Percentiles rank a stretch among this genome's conserved stretches.
Conservation (phyloP, 345 rosid genomes). For the Salix exigua region DNA sequence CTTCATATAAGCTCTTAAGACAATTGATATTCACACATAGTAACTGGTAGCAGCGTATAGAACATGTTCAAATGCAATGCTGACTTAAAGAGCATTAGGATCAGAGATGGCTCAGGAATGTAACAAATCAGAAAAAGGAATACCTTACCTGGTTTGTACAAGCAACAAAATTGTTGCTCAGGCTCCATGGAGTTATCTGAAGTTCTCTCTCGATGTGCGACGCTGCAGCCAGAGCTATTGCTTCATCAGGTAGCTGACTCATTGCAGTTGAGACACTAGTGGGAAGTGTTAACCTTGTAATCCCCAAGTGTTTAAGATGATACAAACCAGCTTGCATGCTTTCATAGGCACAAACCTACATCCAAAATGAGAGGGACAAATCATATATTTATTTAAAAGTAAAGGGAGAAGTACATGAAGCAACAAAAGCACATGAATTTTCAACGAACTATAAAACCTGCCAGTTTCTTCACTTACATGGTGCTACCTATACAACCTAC, state of each 20-base stretch:
- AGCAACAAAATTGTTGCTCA: constrained; percentile 90
- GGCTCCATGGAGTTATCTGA: constrained; percentile 94
- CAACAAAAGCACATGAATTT: background rate
- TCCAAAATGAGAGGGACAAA: background rate
- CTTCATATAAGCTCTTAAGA: background rate
- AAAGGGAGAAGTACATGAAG: background rate
- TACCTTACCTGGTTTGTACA: constrained; percentile 78
- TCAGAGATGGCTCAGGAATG: background rate
- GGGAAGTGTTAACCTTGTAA: constrained; percentile 65
- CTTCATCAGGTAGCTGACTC: constrained; percentile 94
- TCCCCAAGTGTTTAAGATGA: constrained; percentile 90
- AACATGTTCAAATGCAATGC: background rate
- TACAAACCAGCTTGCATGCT: constrained; percentile 96
- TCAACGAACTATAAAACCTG: background rate
- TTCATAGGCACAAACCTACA: constrained; percentile 88
- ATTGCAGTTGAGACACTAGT: constrained; percentile 72
- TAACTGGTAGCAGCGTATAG: background rate
- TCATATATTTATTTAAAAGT: background rate
- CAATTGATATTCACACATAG: background rate
- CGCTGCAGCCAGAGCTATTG: constrained; percentile 96
- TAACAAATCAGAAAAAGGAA: constrained; percentile 9
- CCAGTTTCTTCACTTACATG: background rate
- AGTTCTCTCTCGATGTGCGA: constrained; percentile 94
- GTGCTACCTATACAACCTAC: background rate
- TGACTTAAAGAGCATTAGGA: background rate